These are phyloP conservation scores for Rhododendron vialii DNA, from an alignment of 148 eudicot species.

Conservation along the genomic window DNA sequence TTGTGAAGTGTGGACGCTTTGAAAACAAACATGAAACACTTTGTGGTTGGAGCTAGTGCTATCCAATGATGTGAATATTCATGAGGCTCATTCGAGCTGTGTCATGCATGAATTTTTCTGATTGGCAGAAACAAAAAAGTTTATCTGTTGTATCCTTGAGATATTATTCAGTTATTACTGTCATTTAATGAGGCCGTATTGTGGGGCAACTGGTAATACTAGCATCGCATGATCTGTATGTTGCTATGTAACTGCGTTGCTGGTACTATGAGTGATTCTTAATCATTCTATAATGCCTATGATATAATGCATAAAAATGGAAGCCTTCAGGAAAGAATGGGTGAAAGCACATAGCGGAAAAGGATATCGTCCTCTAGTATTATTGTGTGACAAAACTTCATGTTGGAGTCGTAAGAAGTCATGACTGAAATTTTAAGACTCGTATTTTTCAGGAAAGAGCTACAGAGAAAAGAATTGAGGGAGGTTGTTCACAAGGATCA, in stretches of 20 bases:
- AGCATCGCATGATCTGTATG: background rate
- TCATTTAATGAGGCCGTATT: background rate
- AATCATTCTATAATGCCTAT: background rate
- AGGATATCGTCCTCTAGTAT: background rate
- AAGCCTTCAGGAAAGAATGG: background rate
- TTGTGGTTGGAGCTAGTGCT: background rate
- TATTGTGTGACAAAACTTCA: background rate
- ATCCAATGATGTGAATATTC: background rate
- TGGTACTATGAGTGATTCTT: background rate
- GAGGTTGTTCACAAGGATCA: constrained; percentile 17
- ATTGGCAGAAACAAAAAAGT: background rate
- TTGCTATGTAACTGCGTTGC: background rate
- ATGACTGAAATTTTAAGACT: background rate
- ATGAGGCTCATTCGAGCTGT: background rate
- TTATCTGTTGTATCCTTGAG: background rate
- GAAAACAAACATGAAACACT: background rate
- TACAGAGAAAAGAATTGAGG: constrained; percentile 18
- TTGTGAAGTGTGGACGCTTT: background rate
- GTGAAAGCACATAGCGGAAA: background rate
- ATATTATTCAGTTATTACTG: background rate
- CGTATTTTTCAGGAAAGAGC: constrained; percentile 24
- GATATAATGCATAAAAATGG: background rate
- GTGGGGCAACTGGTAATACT: background rate
- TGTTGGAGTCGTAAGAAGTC: background rate
- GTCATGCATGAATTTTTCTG: background rate